Percentiles rank a stretch among this genome's conserved stretches.
Evolutionary conservation across 352 stramenopile genomes (phyloP).

Genomic region (Pythium apleroticum): DNA sequence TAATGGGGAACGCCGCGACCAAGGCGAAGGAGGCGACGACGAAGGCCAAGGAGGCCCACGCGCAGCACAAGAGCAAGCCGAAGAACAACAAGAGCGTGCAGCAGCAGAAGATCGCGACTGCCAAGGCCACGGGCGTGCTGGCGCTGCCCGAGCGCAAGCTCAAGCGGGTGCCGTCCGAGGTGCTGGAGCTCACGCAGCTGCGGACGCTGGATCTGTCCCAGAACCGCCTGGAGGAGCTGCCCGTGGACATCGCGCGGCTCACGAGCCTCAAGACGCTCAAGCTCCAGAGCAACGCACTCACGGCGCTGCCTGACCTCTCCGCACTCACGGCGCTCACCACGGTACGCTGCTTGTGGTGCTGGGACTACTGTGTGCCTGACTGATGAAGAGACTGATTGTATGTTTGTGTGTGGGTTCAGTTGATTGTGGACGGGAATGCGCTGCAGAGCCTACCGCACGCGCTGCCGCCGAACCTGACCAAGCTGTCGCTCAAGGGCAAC

Average conservation of each 20-base stretch:
- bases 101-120: slow-evolving; percentile 74
- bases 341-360: slow-evolving; percentile 24
- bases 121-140: slow-evolving; percentile 61
- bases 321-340: slow-evolving; percentile 64
- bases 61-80: slow-evolving; percentile 76
- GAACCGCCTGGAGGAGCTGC: slow-evolving; percentile 64
- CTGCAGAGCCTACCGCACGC: slow-evolving; percentile 50
- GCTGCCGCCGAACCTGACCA: slow-evolving; percentile 70
- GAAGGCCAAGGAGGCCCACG: slow-evolving; percentile 64
- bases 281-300: slow-evolving; percentile 55
- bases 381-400: not conserved
- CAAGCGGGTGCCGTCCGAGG: slow-evolving; percentile 60
- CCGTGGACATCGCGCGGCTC: slow-evolving; percentile 38
- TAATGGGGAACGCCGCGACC: slow-evolving; percentile 67
- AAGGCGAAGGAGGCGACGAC: slow-evolving; percentile 64
- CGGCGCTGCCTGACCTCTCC: slow-evolving; percentile 64
- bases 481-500: slow-evolving; percentile 77
- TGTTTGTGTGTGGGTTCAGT: slow-evolving; percentile 26
- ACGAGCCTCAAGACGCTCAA: slow-evolving; percentile 75
- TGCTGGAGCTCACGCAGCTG: slow-evolving; percentile 52
- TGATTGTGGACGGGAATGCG: slow-evolving; percentile 76
- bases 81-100: slow-evolving; percentile 76
- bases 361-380: not conserved
- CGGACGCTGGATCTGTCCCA: slow-evolving; percentile 71
- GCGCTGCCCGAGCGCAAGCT: slow-evolving; percentile 75